Evolutionary conservation across 2,329 filamentous ascomycete species (phyloP).

Genomic region (Calycina herbarum): DNA sequence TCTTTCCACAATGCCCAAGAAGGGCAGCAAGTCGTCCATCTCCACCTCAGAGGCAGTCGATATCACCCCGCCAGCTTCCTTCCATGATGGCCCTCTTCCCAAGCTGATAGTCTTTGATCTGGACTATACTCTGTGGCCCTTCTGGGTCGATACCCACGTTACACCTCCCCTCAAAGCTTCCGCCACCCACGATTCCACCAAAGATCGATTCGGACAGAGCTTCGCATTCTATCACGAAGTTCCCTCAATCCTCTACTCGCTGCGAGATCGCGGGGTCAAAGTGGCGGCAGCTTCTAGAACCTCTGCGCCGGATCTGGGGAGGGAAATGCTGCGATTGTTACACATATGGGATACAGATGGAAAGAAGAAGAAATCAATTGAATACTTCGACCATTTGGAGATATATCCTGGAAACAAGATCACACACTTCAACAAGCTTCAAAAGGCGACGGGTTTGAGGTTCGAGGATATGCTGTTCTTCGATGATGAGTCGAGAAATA

Average conservation of each 20-base stretch:
- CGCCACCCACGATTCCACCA: constrained; percentile 43
- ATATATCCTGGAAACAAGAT: constrained; percentile 80
- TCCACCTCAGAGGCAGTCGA: constrained; percentile 12
- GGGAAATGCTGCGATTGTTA: constrained; percentile 76
- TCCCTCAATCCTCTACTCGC: constrained; percentile 62
- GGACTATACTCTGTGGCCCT: constrained; percentile 98
- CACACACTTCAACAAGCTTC: constrained; percentile 76
- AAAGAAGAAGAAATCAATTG: constrained; percentile 47
- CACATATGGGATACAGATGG: constrained; percentile 48
- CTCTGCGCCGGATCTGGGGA: constrained; percentile 72
- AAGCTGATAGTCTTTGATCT: constrained; percentile 88
- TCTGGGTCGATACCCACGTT: constrained; percentile 96
- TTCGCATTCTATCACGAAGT: constrained; percentile 73
- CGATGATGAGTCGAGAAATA: constrained; percentile 85
- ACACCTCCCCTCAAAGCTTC: constrained; percentile 65
- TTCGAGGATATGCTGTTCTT: constrained; percentile 94
- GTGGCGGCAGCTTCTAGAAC: constrained; percentile 82
- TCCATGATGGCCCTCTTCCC: constrained; percentile 39
- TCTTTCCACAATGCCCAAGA: constrained; percentile 30
- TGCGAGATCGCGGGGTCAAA: constrained; percentile 45
- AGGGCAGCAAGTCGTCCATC: constrained; percentile 23
- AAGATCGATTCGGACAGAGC: constrained; percentile 61
- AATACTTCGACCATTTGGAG: constrained; percentile 62
- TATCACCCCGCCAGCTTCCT: constrained; percentile 29
- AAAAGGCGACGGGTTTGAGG: constrained; percentile 66